phyloP scores from a whole-genome alignment of 73 alveolate genomes.

The Uronychia binucleata region DNA sequence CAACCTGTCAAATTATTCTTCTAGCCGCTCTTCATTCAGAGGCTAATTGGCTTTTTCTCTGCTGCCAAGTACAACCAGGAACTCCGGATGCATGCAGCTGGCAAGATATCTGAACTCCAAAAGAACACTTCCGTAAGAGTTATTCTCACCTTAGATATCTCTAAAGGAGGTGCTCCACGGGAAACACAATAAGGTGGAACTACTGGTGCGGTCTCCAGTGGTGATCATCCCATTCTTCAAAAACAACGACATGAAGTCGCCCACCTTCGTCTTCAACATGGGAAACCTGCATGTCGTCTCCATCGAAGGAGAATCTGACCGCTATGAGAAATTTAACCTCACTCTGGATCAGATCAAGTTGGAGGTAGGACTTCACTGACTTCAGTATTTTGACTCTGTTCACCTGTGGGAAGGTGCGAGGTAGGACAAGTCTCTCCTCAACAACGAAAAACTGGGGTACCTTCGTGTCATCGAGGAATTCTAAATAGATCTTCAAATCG shows the following conservation, averaged over 20 bases:
- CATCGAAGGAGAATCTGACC: not conserved
- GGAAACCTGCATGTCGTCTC: constrained; percentile 25
- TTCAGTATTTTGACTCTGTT: no score
- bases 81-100: constrained; percentile 36
- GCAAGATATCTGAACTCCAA: constrained; percentile 24
- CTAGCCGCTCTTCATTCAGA: constrained; percentile 11
- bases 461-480: constrained; percentile 18
- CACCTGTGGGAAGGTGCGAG: not conserved
- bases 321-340: no score
- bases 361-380: no score
- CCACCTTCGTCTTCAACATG: constrained; percentile 39
- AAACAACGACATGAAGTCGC: constrained; percentile 20
- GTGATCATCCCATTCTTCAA: constrained; percentile 35
- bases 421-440: not conserved
- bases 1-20: constrained; percentile 28
- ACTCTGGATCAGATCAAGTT: no score
- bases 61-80: constrained; percentile 27
- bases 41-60: constrained; percentile 19
- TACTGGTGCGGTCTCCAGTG: constrained; percentile 31
- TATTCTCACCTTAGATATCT: no score
- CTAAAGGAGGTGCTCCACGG: constrained; percentile 22
- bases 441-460: not conserved
- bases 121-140: constrained; percentile 12
- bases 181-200: constrained; percentile 25
- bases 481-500: not conserved